Percentiles rank a stretch among this genome's conserved stretches.
Conservation (phyloP, 371 early-diverging fungal genomes). For the Scutellospora calospora region DNA sequence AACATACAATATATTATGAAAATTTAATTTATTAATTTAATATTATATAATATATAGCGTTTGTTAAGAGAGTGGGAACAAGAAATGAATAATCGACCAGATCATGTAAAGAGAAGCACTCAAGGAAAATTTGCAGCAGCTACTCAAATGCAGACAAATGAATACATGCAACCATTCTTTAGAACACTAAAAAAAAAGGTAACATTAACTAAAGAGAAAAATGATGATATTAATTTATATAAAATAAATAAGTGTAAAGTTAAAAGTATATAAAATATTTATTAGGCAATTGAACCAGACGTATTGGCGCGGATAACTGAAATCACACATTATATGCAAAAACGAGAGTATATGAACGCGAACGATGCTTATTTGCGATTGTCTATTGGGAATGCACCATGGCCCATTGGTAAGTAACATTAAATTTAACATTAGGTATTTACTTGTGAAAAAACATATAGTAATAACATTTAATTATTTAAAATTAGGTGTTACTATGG, state of each 20-base stretch:
- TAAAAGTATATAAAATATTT: not conserved
- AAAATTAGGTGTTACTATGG: conserved; percentile 52
- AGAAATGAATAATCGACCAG: conserved; percentile 80
- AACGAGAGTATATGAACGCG: conserved; percentile 91
- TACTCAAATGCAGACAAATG: conserved; percentile 83
- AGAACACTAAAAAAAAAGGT: conserved; percentile 80
- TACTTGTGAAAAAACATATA: not conserved
- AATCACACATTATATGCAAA: conserved; percentile 85
- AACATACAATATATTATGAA: not conserved
- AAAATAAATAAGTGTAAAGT: not conserved
- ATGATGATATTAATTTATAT: not conserved
- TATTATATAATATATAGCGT: conserved; percentile 54
- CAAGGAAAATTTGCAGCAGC: conserved; percentile 85
- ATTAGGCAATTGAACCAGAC: conserved; percentile 76
- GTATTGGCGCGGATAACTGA: conserved; percentile 89
- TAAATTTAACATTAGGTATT: conserved; percentile 43
- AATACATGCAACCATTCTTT: conserved; percentile 93
- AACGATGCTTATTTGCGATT: conserved; percentile 94
- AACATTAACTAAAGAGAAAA: conserved; percentile 10
- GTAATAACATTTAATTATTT: conserved; percentile 10
- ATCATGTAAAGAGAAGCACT: conserved; percentile 73
- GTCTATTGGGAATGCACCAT: conserved; percentile 97
- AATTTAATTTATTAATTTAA: not conserved
- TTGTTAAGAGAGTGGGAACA: conserved; percentile 91
- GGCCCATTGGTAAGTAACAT: conserved; percentile 98